A percentile compares a stretch with the other conserved stretches of the same genome.
phyloP scores from a whole-genome alignment of 495 filamentous ascomycete species.

The Cercophora newfieldiana region DNA sequence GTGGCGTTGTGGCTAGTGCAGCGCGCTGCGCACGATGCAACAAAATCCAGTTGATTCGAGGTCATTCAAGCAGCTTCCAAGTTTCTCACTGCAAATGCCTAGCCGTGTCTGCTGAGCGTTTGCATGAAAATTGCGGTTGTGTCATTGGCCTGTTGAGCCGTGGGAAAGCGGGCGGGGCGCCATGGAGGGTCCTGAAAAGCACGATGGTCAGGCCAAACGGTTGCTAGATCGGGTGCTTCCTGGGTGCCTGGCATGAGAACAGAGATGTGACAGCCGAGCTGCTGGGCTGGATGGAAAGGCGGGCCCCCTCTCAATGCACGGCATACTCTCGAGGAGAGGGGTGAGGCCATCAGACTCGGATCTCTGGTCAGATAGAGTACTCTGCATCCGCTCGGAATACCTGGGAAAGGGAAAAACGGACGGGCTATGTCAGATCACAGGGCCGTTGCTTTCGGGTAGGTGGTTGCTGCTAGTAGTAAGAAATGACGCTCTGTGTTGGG shows the following conservation, averaged over 20 bases:
- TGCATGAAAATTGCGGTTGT: neutral
- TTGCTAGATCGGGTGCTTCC: slow-evolving; percentile 7
- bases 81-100: no score
- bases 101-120: slow-evolving; percentile 6
- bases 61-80: neutral
- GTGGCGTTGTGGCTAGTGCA: slow-evolving; percentile 11
- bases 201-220: slow-evolving; percentile 6
- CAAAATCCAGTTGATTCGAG: neutral
- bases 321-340: no score
- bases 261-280: slow-evolving; percentile 4
- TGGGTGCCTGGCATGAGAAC: slow-evolving; percentile 2
- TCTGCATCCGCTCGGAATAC: neutral
- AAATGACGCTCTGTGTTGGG: neutral
- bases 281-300: neutral
- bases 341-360: neutral
- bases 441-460: neutral
- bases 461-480: neutral
- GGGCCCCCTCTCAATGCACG: neutral
- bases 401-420: neutral
- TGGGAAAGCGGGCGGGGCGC: slow-evolving; percentile 2
- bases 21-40: neutral
- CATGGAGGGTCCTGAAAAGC: neutral
- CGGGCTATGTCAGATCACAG: neutral
- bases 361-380: neutral
- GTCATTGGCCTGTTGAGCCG: slow-evolving; percentile 4